Conservation (phyloP, 345 rosid species). For the Microcos paniculata region DNA sequence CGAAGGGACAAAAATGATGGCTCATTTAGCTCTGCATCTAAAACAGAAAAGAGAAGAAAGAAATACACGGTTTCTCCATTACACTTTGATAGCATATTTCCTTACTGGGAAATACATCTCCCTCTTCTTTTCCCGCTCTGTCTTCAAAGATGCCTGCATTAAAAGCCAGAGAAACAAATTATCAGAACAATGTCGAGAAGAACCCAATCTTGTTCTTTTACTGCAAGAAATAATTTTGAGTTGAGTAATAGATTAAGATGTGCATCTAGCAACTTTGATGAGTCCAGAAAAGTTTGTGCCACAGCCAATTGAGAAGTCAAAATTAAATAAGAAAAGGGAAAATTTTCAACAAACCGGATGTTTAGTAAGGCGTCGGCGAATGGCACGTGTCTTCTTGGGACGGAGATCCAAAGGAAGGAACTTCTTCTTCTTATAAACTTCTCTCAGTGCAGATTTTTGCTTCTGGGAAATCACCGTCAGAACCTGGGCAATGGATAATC, state of each 20-base stretch:
- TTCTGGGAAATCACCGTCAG: conserved; percentile 89
- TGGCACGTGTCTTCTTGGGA: conserved; percentile 93
- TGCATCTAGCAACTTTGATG: too few species aligned
- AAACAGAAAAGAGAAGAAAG: too few species aligned
- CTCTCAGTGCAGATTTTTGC: conserved; percentile 84
- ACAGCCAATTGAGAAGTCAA: neutral
- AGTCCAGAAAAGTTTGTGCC: too few species aligned
- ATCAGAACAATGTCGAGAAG: neutral
- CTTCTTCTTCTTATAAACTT: conserved; percentile 79
- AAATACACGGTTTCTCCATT: too few species aligned
- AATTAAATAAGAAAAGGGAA: neutral
- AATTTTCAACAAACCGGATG: conserved; percentile 52
- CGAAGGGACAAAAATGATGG: neutral
- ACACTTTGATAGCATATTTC: conserved; percentile 90
- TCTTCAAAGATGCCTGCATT: conserved; percentile 67
- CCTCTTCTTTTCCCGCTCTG: conserved; percentile 78
- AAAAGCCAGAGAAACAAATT: neutral
- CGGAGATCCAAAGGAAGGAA: conserved; percentile 86
- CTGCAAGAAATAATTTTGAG: too few species aligned
- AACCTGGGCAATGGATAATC: conserved; percentile 85
- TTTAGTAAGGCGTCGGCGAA: conserved; percentile 88
- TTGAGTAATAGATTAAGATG: too few species aligned
- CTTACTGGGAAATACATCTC: conserved; percentile 87
- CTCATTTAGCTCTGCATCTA: neutral
- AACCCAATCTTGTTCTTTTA: too few species aligned